Conservation (phyloP, 1,139 yeast genomes). For the Protomyces arabidopsidicola region DNA sequence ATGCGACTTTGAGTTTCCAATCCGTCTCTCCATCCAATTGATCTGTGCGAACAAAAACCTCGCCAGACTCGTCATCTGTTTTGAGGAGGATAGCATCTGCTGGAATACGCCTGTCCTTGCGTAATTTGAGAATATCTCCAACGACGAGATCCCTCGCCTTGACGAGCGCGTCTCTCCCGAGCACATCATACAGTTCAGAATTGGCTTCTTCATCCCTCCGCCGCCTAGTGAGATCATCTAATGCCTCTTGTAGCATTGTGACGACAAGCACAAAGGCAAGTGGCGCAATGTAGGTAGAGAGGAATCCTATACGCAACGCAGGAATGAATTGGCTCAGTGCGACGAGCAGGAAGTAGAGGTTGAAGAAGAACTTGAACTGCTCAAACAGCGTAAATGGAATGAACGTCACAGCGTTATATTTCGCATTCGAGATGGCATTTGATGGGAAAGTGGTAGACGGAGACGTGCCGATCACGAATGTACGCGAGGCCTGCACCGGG, state of each 20-base stretch:
- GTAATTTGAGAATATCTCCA: slow-evolving; percentile 78
- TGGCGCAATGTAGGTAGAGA: slow-evolving; percentile 90
- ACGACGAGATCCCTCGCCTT: slow-evolving; percentile 68
- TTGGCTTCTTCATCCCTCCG: slow-evolving; percentile 88
- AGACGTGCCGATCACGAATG: not conserved
- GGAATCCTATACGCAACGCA: slow-evolving; percentile 82
- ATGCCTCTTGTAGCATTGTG: slow-evolving; percentile 92
- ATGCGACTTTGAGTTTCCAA: slow-evolving; percentile 69
- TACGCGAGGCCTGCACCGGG: not conserved
- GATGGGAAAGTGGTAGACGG: slow-evolving; percentile 48
- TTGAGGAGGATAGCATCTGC: slow-evolving; percentile 86
- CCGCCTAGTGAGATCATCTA: slow-evolving; percentile 87
- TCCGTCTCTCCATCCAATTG: slow-evolving; percentile 99
- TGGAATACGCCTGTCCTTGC: slow-evolving; percentile 82
- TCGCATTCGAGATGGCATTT: slow-evolving; percentile 89
- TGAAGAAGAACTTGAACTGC: slow-evolving; percentile 95
- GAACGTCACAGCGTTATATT: slow-evolving; percentile 82
- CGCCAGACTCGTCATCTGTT: slow-evolving; percentile 76
- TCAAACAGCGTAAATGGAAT: slow-evolving; percentile 85
- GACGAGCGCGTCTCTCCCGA: slow-evolving; percentile 45
- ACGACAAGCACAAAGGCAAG: slow-evolving; percentile 85
- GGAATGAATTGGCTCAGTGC: slow-evolving; percentile 95
- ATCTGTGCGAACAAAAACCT: slow-evolving; percentile 90
- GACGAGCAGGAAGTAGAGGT: slow-evolving; percentile 81
- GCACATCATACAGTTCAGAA: slow-evolving; percentile 70